Base-by-base conservation (phyloP, 257 asterid species). In the Mitragyna speciosa region DNA sequence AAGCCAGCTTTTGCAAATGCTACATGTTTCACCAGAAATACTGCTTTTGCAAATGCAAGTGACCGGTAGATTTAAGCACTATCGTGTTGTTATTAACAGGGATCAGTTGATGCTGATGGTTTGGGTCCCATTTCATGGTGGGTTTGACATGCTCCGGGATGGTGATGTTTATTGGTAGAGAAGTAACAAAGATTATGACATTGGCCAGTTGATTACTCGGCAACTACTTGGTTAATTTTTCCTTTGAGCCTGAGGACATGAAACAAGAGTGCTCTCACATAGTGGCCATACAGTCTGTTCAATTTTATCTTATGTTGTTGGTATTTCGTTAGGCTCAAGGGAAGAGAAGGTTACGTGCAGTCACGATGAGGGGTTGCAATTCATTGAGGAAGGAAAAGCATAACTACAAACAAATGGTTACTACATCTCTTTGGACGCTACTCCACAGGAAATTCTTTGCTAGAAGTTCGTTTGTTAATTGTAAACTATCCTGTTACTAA, bases 41-140 rank as follows among this genome's bases (percentile, higher is more conserved):
- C 39, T 2, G 4, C 39, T 36, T 19, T 22, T 5, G 19, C 22
- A n/a, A 33, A 3, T 39, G 47, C 7, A 54, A 54, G 61, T 19
- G 61, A 54, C 61, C n/a, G 19, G n/a, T 54, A 17, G 6, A 54
- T 54, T 54, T 17, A 20, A 52, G 16, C 4, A 52, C 16, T 19
- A 6, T 17, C 2, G 36, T 30, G 17, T 11, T 45, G n/a, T 43
- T 70, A 73, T 31, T 84, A 70, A 66, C 91, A 94, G 97, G 98
- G 94, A 41, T 85, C 97, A 58, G 86, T 92, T 76, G 94, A 94
- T 84, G 85, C 88, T 52, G 97, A 92, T 82, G 97, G 98, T 71
- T 84, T 94, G 83, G 97, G 98, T 26, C 94, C 92, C 12, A 56
- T 88, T 81, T 86, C 97, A 70, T 94, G 98, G 97, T 94, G 98